Conservation (phyloP, 73 alveolate genomes). For the Tetrahymena elliotti region DNA sequence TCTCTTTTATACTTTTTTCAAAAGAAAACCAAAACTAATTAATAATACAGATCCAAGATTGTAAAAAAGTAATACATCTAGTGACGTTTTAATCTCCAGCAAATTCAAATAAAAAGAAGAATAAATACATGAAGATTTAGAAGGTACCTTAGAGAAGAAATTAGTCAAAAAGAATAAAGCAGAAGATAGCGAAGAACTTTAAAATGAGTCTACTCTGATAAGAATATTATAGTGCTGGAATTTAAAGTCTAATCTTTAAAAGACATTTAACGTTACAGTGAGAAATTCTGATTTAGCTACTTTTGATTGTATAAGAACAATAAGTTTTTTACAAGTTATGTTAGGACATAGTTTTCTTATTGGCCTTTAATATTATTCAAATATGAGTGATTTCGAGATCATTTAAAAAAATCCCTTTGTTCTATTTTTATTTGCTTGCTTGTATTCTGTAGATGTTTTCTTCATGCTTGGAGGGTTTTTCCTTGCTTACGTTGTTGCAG, state of each 20-base stretch:
- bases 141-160: background rate
- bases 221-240: background rate
- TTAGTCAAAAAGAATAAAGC: background rate
- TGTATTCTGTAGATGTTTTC: conserved; percentile 33
- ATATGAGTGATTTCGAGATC: background rate
- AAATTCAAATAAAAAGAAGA: background rate
- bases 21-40: background rate
- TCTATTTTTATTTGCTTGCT: background rate
- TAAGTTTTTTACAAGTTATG: conserved; percentile 12
- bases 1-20: background rate
- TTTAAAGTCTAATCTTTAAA: background rate
- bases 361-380: background rate
- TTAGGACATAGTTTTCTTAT: conserved; percentile 3
- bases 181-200: background rate
- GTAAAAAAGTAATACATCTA: background rate
- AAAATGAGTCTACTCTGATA: background rate
- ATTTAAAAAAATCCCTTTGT: background rate
- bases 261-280: background rate
- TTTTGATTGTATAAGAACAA: conserved; percentile 15
- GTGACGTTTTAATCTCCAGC: no score
- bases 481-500: conserved; percentile 17
- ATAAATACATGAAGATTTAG: background rate
- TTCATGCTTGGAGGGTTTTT: conserved; percentile 48
- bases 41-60: background rate
- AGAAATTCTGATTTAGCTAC: conserved; percentile 1